Evolutionary conservation across 352 stramenopile species (phyloP).

Genomic region (Discostella stelligera): DNA sequence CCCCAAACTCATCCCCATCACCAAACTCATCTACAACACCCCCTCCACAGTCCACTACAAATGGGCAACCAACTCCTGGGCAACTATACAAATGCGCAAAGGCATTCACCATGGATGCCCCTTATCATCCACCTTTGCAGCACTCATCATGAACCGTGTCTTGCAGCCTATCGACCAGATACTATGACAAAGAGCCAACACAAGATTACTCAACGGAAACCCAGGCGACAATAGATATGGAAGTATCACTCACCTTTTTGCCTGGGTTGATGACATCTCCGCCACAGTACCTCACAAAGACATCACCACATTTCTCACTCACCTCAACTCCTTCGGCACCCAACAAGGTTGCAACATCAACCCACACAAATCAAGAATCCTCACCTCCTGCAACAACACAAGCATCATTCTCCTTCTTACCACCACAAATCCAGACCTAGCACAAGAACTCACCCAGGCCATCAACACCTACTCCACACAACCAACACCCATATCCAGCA

Average conservation of each 20-base stretch:
- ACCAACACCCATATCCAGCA: no score
- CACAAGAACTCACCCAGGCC: no score
- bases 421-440: neutral
- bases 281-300: no score
- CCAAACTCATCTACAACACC: conserved; percentile 12
- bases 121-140: conserved; percentile 17
- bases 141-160: conserved; percentile 1
- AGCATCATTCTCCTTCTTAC: conserved; percentile 4
- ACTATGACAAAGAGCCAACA: neutral
- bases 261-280: no score
- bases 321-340: no score
- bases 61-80: conserved; percentile 12
- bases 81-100: conserved; percentile 12
- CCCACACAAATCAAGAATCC: conserved; percentile 24
- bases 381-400: conserved; percentile 20
- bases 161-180: neutral
- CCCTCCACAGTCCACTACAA: conserved; percentile 13
- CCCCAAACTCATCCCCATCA: conserved; percentile 18
- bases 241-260: neutral
- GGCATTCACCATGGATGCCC: no score
- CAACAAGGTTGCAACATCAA: no score
- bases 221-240: no score
- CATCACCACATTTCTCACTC: neutral
- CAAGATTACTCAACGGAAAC: neutral
- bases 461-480: no score